Evolutionary conservation across 345 rosid species (phyloP).

Genomic region (Fremontodendron californicum): DNA sequence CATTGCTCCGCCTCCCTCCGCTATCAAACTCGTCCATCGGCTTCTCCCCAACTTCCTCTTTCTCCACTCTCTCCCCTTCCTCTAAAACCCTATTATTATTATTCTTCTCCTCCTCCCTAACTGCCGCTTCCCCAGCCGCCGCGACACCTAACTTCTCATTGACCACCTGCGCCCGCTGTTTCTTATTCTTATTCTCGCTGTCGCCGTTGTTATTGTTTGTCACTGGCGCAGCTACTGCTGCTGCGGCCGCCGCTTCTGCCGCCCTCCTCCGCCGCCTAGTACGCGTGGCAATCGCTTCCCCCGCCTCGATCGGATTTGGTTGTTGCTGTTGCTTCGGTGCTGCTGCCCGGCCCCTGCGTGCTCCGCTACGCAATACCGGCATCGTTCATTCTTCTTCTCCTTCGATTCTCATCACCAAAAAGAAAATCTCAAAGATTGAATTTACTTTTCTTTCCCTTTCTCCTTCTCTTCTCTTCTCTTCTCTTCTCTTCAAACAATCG

Average conservation of each 20-base stretch:
- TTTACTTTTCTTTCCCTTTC: neutral
- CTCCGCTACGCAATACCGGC: constrained; percentile 68
- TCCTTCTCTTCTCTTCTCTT: neutral
- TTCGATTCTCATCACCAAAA: constrained; percentile 26
- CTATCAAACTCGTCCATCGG: constrained; percentile 37
- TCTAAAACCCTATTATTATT: constrained; percentile 13
- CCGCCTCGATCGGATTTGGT: constrained; percentile 30
- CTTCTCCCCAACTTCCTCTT: constrained; percentile 45
- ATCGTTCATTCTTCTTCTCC: constrained; percentile 49
- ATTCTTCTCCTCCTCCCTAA: constrained; percentile 13
- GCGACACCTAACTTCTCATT: constrained; percentile 30
- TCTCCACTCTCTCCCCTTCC: constrained; percentile 16
- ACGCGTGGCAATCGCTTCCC: constrained; percentile 55
- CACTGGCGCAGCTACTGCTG: constrained; percentile 6
- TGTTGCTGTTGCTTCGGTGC: constrained; percentile 11
- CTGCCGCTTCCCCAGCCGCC: constrained; percentile 18
- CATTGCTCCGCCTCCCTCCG: constrained; percentile 41
- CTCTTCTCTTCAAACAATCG: constrained; percentile 18
- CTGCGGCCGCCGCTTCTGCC: constrained; percentile 40
- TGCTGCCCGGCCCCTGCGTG: constrained; percentile 51
- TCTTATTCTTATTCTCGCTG: constrained; percentile 9
- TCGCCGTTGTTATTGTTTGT: neutral
- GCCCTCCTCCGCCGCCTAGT: constrained; percentile 52
- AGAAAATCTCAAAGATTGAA: neutral
- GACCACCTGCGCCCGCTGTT: constrained; percentile 12